Evolutionary conservation across 768 basidiomycete species (phyloP).

Genomic region (Podaxis sp.): DNA sequence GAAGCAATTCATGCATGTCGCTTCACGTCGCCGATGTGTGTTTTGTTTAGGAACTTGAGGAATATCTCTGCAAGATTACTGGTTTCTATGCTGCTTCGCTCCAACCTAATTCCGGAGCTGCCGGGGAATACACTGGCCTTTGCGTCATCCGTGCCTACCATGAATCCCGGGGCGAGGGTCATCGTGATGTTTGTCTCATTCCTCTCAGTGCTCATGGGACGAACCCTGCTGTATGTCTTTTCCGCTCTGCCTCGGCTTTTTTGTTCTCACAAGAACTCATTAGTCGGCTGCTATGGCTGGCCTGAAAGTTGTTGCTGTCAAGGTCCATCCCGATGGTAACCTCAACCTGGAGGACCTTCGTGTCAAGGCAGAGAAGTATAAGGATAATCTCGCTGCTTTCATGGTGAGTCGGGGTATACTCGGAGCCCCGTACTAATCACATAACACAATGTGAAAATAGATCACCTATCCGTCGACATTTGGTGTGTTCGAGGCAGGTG

Average conservation of each 20-base stretch:
- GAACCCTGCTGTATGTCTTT: conserved; percentile 81
- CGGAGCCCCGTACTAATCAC: conserved; percentile 1
- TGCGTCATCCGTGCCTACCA: conserved; percentile 94
- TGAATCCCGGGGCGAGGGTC: conserved; percentile 76
- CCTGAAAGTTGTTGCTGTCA: conserved; percentile 93
- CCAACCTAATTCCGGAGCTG: conserved; percentile 99
- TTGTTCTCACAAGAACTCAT: conserved; percentile 13
- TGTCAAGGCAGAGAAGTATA: conserved; percentile 86
- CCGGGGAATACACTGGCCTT: conserved; percentile 96
- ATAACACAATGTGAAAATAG: conserved; percentile 29
- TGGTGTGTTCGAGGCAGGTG: conserved; percentile 94
- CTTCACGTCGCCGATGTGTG: not conserved
- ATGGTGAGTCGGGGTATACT: conserved; percentile 54
- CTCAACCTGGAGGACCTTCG: conserved; percentile 84
- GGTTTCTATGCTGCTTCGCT: conserved; percentile 95
- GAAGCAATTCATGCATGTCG: conserved; percentile 1
- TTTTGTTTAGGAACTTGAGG: conserved; percentile 71
- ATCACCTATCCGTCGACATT: conserved; percentile 98
- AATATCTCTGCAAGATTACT: conserved; percentile 88
- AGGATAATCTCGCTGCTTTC: conserved; percentile 89
- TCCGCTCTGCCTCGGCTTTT: not conserved
- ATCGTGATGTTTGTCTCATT: conserved; percentile 89
- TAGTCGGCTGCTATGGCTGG: conserved; percentile 97
- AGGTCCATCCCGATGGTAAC: conserved; percentile 81
- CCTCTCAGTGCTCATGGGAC: conserved; percentile 97